Base-by-base conservation (phyloP, 2,329 filamentous ascomycete species). In the Fusarium dlaminii region DNA sequence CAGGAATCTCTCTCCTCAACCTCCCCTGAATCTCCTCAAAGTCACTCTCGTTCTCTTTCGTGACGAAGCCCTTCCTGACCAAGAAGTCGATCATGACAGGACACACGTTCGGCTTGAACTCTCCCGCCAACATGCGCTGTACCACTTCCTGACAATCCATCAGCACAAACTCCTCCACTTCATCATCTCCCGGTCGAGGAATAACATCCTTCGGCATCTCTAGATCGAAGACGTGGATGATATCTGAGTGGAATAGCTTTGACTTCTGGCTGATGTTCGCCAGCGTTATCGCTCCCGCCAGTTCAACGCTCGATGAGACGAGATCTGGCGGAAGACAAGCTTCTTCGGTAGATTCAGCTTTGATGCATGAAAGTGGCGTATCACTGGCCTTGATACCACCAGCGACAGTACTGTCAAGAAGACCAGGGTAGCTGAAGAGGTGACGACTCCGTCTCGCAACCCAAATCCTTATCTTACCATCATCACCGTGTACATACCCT, bases 21-120 rank as follows among this genome's bases (percentile, higher is more conserved):
- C 86, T 80, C 60, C 79, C 80, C 48, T 82, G 82, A 69, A 97
- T 93, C 80, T 94, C 91, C 52, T 93, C 84, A 79, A 92, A 96
- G 73, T 93, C 88, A 60, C 84, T 84, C 83, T 97, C 94, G 64
- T 90, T 92, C 79, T 94, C 93, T 1, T 88, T 82, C 3, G 90
- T 95, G 67, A 97, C 79, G 56, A 94, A 85, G 0, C 93, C 93
- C 81, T 95, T 94, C 30, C 94, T 84, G 51, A 97, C 84, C 76
- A 97, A 90, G 81, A 97, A 97, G 78, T 97, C 94, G 54, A 96
- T 86, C 84, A 96, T 85, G 54, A 96, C 91, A 36, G 92, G 80
- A 32, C 92, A 91, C 76, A 94, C 94, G 78, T 97, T 96, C 0
- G 94, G 92, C 85, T 97, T 97, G 84, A 97, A 97, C 80, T 94